Base-by-base conservation (phyloP, 768 basidiomycete species). In the Tephrocybe sp. region DNA sequence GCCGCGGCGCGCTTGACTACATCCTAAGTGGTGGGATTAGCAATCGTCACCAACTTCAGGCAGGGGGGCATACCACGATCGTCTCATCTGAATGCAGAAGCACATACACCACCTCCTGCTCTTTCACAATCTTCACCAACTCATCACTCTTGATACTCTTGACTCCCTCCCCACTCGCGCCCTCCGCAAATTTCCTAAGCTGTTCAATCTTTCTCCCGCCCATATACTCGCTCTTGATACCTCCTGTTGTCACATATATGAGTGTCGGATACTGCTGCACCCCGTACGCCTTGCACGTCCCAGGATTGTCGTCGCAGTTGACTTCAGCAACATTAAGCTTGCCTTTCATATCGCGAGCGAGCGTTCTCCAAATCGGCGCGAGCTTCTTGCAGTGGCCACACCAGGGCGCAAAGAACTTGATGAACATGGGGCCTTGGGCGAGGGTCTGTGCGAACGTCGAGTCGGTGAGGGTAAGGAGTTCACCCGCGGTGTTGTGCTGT, bases 331-430 rank as follows among this genome's bases (percentile, higher is more conserved):
- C 72, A 33, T 81, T 87, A 25, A 95, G 73, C 42, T 84, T 84
- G 54, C 77, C 73, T 58, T 86, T 79, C 78, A 95, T 84, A 18
- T 72, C 70, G 43, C 70, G 67, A 0, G 90, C 95, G 3, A 99
- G 79, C 43, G 87, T 75, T 1, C 71, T 72, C 91, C 93, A 98
- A 0, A 73, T 77, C 45, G 86, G 93, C 0, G 91, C 90, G 1
- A 98, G 77, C 63, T 91, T 91, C 73, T 97, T 95, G 79, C 96
- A 99, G 69, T 98, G 95, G 3, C 90, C 90, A 65, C 95, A 98
- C 91, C 95, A 98, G 0, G 95, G 95, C 0, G 94, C 96, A 65
- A 80, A 98, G 74, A 90, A 98, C 58, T 76, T 71, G 63, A 75
- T 70, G 70, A 88, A 73, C 36, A 78, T 66, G 45, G 80, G 67